Evolutionary conservation across 148 eudicot genomes (phyloP), one percentile per base, ranked within the genome.

Genomic region (Persicaria maculosa): DNA sequence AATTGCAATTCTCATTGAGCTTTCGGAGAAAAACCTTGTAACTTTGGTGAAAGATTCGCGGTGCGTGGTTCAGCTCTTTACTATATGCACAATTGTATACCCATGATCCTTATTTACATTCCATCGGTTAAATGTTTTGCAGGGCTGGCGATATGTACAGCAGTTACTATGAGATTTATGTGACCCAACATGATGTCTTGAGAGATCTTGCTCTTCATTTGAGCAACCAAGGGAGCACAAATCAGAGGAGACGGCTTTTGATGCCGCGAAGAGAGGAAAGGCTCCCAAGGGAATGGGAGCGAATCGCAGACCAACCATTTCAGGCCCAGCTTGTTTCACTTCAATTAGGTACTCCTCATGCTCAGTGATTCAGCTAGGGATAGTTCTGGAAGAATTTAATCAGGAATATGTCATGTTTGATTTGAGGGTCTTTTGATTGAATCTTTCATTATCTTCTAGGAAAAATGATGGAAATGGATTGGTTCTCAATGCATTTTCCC

Each of bases 211-310:
- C 97, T 54, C 76, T 92, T 72, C 86, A 92, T 80, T 73, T 87
- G 76, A 88, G 88, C 82, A 87, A 77, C 72, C 59, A 74, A 3
- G 90, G 77, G 65, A 74, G 44, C 15, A 46, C 86, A 59, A 90
- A 92, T 79, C 81, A 84, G 64, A 55, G 89, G 62, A 88, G 61
- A 59, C 68, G 97, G 44, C 54, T 92, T 84, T 74, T 92, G 70
- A 92, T 92, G 97, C 85, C 97, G 16, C 81, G 88, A 75, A 84
- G 91, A 84, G 97, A 92, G 77, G 19, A 54, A 61, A 77, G 83
- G 57, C 85, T 88, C 31, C 97, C 93, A 1, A 92, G 75, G 78
- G 95, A 90, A 53, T 92, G 97, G 97, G 93, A 88, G 81, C 87
- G 91, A 75, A 83, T 87, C 71, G 25, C 74, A 25, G 93, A 92